phyloP scores from a whole-genome alignment of 225 moss, liverwort and hornwort species.

The Polytrichum formosum region DNA sequence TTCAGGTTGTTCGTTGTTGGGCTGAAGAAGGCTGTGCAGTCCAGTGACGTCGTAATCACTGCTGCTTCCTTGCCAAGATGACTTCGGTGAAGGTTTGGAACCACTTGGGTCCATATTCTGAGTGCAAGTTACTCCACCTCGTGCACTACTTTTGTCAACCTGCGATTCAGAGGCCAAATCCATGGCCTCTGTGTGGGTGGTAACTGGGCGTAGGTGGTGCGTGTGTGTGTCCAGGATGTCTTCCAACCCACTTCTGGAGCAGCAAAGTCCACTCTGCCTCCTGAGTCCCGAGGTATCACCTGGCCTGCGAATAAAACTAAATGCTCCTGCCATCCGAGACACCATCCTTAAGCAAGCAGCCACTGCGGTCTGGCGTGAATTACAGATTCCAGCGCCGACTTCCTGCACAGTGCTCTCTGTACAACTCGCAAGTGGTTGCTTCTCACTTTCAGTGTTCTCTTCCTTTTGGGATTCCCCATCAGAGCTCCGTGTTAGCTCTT shows the following conservation, averaged over 20 bases:
- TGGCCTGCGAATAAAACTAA: conserved; percentile 4
- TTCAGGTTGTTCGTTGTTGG: background rate
- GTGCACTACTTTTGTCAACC: background rate
- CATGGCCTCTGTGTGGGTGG: no score
- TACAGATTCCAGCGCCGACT: conserved; percentile 13
- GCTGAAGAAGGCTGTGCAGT: conserved; percentile 14
- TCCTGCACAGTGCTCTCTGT: background rate
- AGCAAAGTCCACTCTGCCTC: conserved; percentile 15
- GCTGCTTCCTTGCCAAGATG: background rate
- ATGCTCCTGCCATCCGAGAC: conserved; percentile 31
- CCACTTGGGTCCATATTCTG: background rate
- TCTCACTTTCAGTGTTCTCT: background rate
- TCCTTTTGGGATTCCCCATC: no score
- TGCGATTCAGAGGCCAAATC: background rate
- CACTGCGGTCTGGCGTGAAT: conserved; percentile 22
- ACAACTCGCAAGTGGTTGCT: background rate
- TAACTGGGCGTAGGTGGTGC: background rate
- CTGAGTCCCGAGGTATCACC: no score
- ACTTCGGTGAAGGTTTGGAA: background rate
- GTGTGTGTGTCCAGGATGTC: conserved; percentile 35
- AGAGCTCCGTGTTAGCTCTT: no score
- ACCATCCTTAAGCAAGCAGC: conserved; percentile 39
- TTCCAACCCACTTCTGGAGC: conserved; percentile 37
- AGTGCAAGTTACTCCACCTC: no score
- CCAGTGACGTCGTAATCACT: background rate